A percentile compares a stretch with the other conserved stretches of the same genome.
Conservation (phyloP, 164 flowering plant species). For the Akebia trifoliata region DNA sequence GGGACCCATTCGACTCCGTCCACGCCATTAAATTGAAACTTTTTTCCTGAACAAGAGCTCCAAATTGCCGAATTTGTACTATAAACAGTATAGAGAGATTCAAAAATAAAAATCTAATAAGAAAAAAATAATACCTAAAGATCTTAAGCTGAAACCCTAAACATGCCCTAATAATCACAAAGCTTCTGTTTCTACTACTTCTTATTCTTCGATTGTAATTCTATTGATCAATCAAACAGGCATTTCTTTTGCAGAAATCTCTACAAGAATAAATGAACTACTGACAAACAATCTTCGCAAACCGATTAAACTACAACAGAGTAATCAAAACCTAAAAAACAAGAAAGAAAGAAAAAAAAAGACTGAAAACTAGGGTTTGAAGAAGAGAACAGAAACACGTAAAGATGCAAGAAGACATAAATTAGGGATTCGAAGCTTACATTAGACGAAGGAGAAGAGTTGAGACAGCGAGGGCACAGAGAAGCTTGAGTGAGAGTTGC, state of each 20-base stretch:
- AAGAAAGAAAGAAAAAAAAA: too few relatives aligned
- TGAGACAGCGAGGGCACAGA: background rate
- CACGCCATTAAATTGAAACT: constrained; percentile 35
- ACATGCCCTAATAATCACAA: too few relatives aligned
- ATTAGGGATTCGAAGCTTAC: constrained; percentile 11
- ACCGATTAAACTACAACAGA: background rate
- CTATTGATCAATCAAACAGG: too few relatives aligned
- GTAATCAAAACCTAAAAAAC: too few relatives aligned
- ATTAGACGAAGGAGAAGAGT: background rate
- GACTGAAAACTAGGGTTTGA: background rate
- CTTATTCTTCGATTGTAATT: too few relatives aligned
- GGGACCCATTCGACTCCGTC: constrained; percentile 51
- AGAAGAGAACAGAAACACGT: background rate
- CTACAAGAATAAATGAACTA: too few relatives aligned
- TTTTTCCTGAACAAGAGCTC: constrained; percentile 19
- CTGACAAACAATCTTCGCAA: background rate
- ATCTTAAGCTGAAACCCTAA: too few relatives aligned
- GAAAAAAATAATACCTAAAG: background rate
- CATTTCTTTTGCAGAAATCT: too few relatives aligned
- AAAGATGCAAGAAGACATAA: background rate
- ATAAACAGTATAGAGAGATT: background rate
- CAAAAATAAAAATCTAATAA: background rate
- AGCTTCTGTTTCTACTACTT: too few relatives aligned
- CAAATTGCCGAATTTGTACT: background rate
- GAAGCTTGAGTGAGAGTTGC: background rate